These are phyloP conservation scores for Pouteria glomerata DNA, from an alignment of 148 eudicot species.

Conservation along the genomic window DNA sequence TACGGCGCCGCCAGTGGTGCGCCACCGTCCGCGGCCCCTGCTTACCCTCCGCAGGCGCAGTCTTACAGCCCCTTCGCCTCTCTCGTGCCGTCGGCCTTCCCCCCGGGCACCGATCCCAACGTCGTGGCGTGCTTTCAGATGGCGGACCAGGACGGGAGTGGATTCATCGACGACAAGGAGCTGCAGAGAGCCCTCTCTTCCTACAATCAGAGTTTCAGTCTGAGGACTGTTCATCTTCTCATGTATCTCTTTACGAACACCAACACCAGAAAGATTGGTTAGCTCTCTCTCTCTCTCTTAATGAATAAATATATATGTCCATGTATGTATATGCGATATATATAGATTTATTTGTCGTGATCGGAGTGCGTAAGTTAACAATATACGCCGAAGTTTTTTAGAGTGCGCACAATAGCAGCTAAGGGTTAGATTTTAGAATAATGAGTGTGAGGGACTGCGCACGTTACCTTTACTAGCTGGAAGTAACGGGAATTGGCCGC, in stretches of 20 bases:
- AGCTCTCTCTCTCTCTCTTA: not conserved
- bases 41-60: slow-evolving; percentile 23
- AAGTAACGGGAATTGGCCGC: not conserved
- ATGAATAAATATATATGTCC: not conserved
- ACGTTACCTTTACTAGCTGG: not conserved
- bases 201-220: slow-evolving; percentile 69
- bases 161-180: slow-evolving; percentile 85
- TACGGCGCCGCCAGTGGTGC: not conserved
- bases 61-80: slow-evolving; percentile 62
- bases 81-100: slow-evolving; percentile 70
- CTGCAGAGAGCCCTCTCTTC: slow-evolving; percentile 70
- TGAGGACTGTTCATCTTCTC: slow-evolving; percentile 82
- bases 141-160: slow-evolving; percentile 83
- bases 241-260: slow-evolving; percentile 73
- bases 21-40: not conserved
- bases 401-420: not conserved
- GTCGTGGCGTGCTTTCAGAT: slow-evolving; percentile 66
- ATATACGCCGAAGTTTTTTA: not conserved
- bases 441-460: too few species aligned
- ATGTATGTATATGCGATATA: not conserved
- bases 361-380: not conserved
- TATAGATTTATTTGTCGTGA: not conserved
- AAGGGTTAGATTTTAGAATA: not conserved
- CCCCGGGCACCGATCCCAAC: slow-evolving; percentile 86
- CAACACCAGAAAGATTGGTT: slow-evolving; percentile 69